Conservation (phyloP, 306 rosid genomes). For the Biancaea sappan region DNA sequence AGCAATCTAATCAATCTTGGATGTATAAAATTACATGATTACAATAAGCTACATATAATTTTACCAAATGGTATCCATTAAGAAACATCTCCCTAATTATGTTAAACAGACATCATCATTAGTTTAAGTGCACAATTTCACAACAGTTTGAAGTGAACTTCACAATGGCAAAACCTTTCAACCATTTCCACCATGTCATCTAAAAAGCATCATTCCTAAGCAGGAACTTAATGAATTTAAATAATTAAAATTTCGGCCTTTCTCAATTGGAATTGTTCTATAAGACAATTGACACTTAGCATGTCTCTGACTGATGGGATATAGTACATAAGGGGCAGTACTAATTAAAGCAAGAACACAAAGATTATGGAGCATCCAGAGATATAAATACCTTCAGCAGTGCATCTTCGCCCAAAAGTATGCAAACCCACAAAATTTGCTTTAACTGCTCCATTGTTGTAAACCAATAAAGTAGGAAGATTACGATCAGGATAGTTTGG, state of each 20-base stretch:
- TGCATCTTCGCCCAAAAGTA: slow-evolving; percentile 83
- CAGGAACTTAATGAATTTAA: not conserved
- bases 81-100: not conserved
- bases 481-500: slow-evolving; percentile 90
- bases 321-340: not conserved
- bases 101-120: not conserved
- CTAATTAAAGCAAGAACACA: not conserved
- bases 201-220: not conserved
- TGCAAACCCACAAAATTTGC: slow-evolving; percentile 85
- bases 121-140: not conserved
- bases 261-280: not conserved
- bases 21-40: not conserved
- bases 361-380: not conserved
- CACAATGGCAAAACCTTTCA: not conserved
- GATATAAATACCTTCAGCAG: slow-evolving; percentile 81
- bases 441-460: slow-evolving; percentile 90
- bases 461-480: slow-evolving; percentile 86
- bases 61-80: not conserved
- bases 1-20: not conserved
- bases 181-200: not conserved
- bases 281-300: not conserved
- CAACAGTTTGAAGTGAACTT: not conserved
- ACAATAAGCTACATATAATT: not conserved
- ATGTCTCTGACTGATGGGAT: not conserved
- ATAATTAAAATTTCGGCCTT: not conserved